Evolutionary conservation across 345 rosid species (phyloP).

Genomic region (Brassica juncea): DNA sequence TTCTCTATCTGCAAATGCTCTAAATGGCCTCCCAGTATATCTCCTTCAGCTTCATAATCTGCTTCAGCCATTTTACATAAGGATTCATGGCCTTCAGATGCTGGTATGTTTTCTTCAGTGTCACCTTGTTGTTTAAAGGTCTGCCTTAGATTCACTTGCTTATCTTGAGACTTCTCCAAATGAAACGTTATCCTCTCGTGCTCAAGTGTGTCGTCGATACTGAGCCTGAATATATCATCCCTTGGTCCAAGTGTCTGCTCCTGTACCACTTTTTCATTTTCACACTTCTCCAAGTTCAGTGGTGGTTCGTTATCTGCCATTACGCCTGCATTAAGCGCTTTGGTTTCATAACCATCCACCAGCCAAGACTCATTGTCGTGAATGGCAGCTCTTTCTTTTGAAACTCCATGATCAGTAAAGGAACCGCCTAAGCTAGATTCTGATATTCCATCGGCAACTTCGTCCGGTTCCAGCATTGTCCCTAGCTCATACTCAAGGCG

Average conservation of each 20-base stretch:
- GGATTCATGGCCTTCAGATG: constrained; percentile 11
- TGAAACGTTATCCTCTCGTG: constrained; percentile 23
- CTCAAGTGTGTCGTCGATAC: constrained; percentile 25
- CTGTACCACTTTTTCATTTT: not conserved
- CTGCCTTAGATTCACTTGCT: constrained; percentile 39
- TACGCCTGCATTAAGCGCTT: not conserved
- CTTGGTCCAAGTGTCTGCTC: constrained; percentile 20
- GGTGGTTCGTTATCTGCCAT: constrained; percentile 1
- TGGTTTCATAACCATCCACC: constrained; percentile 19
- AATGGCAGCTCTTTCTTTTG: not conserved
- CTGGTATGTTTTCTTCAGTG: constrained; percentile 12
- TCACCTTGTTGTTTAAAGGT: constrained; percentile 35
- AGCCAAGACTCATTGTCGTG: not conserved
- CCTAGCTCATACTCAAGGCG: constrained; percentile 9
- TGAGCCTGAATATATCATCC: constrained; percentile 23
- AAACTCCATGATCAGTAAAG: not conserved
- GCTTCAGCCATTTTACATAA: constrained; percentile 20
- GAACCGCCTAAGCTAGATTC: constrained; percentile 18
- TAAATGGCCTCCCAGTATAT: not conserved
- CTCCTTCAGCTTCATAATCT: constrained; percentile 14
- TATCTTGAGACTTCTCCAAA: constrained; percentile 30
- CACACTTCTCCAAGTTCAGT: not conserved
- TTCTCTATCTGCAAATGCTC: constrained; percentile 12
- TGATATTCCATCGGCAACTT: constrained; percentile 21
- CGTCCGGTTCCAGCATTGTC: constrained; percentile 6